Conservation (phyloP, 179 eudicot genomes). For the Drosera spatulata region DNA sequence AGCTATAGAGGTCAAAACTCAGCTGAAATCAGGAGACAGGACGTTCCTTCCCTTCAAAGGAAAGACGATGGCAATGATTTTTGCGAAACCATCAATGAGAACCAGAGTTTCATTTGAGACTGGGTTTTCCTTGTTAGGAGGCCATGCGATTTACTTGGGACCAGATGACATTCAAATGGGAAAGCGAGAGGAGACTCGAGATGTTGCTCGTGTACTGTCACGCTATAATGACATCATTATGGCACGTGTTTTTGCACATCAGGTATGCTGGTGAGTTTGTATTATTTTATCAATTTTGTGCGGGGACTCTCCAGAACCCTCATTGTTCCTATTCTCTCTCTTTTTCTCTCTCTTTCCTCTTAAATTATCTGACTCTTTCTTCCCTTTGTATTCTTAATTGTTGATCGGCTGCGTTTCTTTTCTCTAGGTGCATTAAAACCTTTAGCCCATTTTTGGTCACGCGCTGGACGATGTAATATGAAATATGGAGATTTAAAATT, state of each 20-base stretch:
- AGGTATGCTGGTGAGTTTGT: slow-evolving; percentile 59
- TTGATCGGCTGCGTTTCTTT: too few relatives aligned
- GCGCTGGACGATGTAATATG: too few relatives aligned
- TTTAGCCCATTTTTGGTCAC: too few relatives aligned
- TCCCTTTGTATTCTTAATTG: too few relatives aligned
- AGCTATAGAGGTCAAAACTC: slow-evolving; percentile 78
- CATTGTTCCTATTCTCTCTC: too few relatives aligned
- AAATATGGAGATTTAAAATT: too few relatives aligned
- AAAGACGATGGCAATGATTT: slow-evolving; percentile 95
- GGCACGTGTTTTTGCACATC: slow-evolving; percentile 99
- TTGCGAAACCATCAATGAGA: slow-evolving; percentile 98
- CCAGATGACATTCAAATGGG: slow-evolving; percentile 99
- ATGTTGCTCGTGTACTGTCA: slow-evolving; percentile 90
- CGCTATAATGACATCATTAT: slow-evolving; percentile 92
- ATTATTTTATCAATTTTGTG: not conserved
- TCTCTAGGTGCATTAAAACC: too few relatives aligned
- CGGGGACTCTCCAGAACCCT: too few relatives aligned
- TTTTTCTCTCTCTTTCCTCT: too few relatives aligned
- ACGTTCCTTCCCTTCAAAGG: slow-evolving; percentile 86
- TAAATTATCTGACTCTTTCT: too few relatives aligned
- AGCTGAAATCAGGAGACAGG: slow-evolving; percentile 83
- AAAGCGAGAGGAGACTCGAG: slow-evolving; percentile 97
- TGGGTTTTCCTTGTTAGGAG: slow-evolving; percentile 89
- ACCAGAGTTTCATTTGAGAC: slow-evolving; percentile 98
- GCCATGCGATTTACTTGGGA: slow-evolving; percentile 91